Evolutionary conservation across 2,329 filamentous ascomycete genomes (phyloP), one percentile per base, ranked within the genome.

Genomic region (Aspergillus persii): DNA sequence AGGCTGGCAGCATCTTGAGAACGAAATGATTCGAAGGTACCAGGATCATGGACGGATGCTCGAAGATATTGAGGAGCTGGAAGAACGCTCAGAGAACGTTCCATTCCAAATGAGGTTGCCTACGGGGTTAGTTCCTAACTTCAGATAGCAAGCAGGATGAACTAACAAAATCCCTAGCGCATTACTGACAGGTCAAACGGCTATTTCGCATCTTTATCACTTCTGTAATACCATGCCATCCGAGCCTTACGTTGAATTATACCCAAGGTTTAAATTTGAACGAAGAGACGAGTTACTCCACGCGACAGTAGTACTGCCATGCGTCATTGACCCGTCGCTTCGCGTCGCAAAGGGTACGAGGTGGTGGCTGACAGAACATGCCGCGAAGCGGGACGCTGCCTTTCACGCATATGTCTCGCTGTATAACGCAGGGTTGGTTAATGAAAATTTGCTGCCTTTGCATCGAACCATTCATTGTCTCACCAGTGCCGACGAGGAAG

Each of bases 391-490:
- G 11, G 50, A 58, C 18, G 56, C 56, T 8, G 56, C 56, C 18
- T 23, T 58, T 4, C 29, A 58, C 26, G 56, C 56, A 53, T 58
- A 58, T 39, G 41, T n/a, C n/a, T 41, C 23, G 4, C 33, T 58
- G 39, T 54, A 27, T 26, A 30, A 49, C 2, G 50, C 56, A 23
- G 11, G 26, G 11, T 51, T 58, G 4, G 30, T 58, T 7, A 58
- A 58, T 36, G 56, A 54, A 8, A 9, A 58, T 23, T 31, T 58
- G n/a, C 30, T 58, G 8, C 56, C 56, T 12, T 48, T 55, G 29
- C 39, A 33, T 9, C 31, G 11, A 33, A 33, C 31, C 31, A 33
- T 9, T 33, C 31, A 4, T 33, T 33, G 31, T 33, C 31, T 33
- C 31, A 33, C 31, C 31, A 9, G 6, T 33, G 31, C 31, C 31